phyloP scores from a whole-genome alignment of 352 stramenopile genomes.

The Phytophthora litchii region DNA sequence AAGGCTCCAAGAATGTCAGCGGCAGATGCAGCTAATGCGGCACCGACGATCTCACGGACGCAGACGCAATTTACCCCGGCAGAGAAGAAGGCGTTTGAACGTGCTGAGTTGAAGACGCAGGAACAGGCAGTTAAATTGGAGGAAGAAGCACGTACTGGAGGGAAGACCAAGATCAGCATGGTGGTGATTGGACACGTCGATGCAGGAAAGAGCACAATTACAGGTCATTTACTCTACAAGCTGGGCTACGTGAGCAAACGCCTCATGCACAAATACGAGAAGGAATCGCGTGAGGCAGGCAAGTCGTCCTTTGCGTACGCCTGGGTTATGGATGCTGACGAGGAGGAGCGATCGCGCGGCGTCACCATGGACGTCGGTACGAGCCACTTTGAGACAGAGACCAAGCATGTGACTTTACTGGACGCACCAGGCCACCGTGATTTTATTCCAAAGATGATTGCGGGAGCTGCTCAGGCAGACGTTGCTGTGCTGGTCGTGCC shows the following conservation, averaged over 20 bases:
- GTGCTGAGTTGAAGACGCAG: slow-evolving; percentile 73
- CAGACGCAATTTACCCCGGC: slow-evolving; percentile 58
- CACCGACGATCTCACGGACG: slow-evolving; percentile 30
- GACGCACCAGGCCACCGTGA: slow-evolving; percentile 97
- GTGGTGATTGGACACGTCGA: slow-evolving; percentile 98
- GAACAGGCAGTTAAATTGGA: slow-evolving; percentile 52
- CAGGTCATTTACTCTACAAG: slow-evolving; percentile 94
- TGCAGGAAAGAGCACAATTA: slow-evolving; percentile 97
- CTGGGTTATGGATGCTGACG: slow-evolving; percentile 94
- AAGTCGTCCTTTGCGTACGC: slow-evolving; percentile 97
- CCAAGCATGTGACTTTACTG: slow-evolving; percentile 94
- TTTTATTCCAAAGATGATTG: slow-evolving; percentile 99
- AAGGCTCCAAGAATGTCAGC: slow-evolving; percentile 24
- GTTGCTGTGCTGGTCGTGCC: slow-evolving; percentile 95
- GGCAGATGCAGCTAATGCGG: slow-evolving; percentile 28
- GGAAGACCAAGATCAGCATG: slow-evolving; percentile 91
- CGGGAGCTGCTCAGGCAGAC: slow-evolving; percentile 91
- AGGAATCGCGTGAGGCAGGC: slow-evolving; percentile 88
- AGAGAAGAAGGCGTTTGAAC: slow-evolving; percentile 73
- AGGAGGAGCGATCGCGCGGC: slow-evolving; percentile 91
- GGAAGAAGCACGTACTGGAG: slow-evolving; percentile 47
- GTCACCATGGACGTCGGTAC: slow-evolving; percentile 98
- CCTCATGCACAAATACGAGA: slow-evolving; percentile 93
- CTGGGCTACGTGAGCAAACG: slow-evolving; percentile 88
- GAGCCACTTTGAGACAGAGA: slow-evolving; percentile 90